A percentile compares a stretch with the other conserved stretches of the same genome.
phyloP scores from a whole-genome alignment of 768 basidiomycete species.

The Crepidotus variabilis region DNA sequence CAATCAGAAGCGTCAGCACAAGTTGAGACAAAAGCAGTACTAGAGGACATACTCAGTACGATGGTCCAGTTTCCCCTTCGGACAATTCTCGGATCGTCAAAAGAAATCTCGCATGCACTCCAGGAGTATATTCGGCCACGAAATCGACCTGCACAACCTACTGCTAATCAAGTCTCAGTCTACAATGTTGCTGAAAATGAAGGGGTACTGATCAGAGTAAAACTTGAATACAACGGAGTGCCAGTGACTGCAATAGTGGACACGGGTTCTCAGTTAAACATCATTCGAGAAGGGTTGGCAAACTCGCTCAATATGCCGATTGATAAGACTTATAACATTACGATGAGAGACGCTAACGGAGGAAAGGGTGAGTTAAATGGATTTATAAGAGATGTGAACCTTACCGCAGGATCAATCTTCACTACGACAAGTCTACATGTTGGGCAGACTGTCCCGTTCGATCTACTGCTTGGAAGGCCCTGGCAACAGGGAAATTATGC shows the following conservation, averaged over 20 bases:
- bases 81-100: conserved; percentile 7
- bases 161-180: background rate
- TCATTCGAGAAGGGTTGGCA: no score
- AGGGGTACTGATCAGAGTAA: conserved; percentile 10
- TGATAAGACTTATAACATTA: conserved; percentile 6
- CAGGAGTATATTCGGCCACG: no score
- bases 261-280: no score
- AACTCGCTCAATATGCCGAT: conserved; percentile 6
- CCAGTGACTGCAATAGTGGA: no score
- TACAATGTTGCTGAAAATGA: background rate
- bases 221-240: conserved; percentile 6
- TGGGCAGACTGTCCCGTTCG: conserved; percentile 11
- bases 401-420: conserved; percentile 17
- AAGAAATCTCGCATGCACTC: no score
- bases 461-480: conserved; percentile 7
- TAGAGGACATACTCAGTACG: conserved; percentile 6
- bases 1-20: conserved; percentile 10
- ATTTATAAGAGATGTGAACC: conserved; percentile 15
- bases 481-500: conserved; percentile 10
- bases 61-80: conserved; percentile 1
- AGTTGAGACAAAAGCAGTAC: conserved; percentile 1
- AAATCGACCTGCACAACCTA: background rate
- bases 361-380: conserved; percentile 17
- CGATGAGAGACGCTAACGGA: conserved; percentile 26
- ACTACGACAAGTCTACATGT: conserved; percentile 20